These are phyloP conservation scores for Sordaria brevicollis DNA, from an alignment of 495 filamentous ascomycete genomes.

Conservation along the genomic window DNA sequence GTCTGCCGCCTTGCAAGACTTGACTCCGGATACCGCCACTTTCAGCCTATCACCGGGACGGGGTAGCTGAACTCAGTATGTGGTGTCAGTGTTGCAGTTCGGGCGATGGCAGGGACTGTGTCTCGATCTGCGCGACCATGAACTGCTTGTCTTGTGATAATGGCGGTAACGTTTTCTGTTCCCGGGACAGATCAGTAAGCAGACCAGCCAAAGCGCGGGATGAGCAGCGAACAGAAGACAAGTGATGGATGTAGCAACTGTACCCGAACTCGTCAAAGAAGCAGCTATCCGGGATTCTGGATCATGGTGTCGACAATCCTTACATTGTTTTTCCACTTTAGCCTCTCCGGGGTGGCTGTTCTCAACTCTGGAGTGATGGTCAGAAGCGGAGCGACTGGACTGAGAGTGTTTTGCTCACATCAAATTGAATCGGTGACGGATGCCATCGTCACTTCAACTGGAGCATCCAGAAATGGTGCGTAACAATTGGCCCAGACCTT, in stretches of 20 bases:
- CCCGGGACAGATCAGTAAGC: not conserved
- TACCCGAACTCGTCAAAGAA: not conserved
- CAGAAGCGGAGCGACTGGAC: not conserved
- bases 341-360: not conserved
- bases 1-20: slow-evolving; percentile 1
- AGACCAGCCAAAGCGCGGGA: not conserved
- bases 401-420: not conserved
- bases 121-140: slow-evolving; percentile 17
- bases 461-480: not conserved
- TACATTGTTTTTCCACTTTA: not conserved
- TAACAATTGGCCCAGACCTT: not conserved
- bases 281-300: not conserved
- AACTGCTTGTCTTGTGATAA: slow-evolving; percentile 1
- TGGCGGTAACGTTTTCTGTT: slow-evolving; percentile 1
- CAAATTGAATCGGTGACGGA: not conserved
- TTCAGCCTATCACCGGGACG: not conserved
- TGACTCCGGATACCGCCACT: not conserved
- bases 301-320: not conserved
- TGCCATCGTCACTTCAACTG: not conserved
- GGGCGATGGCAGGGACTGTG: slow-evolving; percentile 18
- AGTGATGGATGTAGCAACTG: not conserved
- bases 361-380: not conserved
- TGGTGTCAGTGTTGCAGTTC: slow-evolving; percentile 9
- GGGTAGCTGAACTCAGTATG: not conserved
- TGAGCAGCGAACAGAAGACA: not conserved